These are phyloP conservation scores for Amphicarpaea edgeworthii DNA, from an alignment of 306 rosid genomes.

Conservation along the genomic window DNA sequence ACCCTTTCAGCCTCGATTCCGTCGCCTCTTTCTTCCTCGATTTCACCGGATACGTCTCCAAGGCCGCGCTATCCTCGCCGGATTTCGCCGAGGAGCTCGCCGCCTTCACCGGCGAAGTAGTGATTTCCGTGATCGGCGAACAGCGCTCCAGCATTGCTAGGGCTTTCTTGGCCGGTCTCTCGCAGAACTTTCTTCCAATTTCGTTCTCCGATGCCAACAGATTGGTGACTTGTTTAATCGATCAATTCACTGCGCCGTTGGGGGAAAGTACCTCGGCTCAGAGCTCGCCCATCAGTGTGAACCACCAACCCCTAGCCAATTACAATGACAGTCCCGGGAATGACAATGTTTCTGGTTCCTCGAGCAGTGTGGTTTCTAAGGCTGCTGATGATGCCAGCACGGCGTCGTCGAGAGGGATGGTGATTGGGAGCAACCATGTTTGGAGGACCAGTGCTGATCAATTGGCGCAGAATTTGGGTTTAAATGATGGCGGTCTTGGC, in stretches of 20 bases:
- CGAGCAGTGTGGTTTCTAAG: conserved; percentile 65
- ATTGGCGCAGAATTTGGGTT: conserved; percentile 64
- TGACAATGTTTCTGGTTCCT: conserved; percentile 69
- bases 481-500: conserved; percentile 69
- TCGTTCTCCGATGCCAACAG: conserved; percentile 63
- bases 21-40: conserved; percentile 70
- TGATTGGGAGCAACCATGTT: conserved; percentile 70
- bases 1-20: conserved; percentile 63
- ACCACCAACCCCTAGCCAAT: conserved; percentile 52
- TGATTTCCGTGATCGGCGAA: conserved; percentile 61
- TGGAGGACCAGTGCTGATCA: conserved; percentile 80
- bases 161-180: conserved; percentile 71
- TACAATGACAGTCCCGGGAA: conserved; percentile 67
- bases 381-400: conserved; percentile 64
- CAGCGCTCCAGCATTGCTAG: conserved; percentile 63
- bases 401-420: conserved; percentile 65
- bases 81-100: conserved; percentile 75
- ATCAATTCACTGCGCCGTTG: conserved; percentile 54
- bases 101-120: conserved; percentile 65
- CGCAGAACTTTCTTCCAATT: conserved; percentile 76
- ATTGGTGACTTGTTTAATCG: conserved; percentile 67
- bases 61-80: conserved; percentile 70
- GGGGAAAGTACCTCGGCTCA: conserved; percentile 69
- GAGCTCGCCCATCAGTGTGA: conserved; percentile 80
- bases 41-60: conserved; percentile 64